Evolutionary conservation across 2,329 filamentous ascomycete genomes (phyloP), one percentile per base, ranked within the genome.

Genomic region (Ceratocystis eucalypticola): DNA sequence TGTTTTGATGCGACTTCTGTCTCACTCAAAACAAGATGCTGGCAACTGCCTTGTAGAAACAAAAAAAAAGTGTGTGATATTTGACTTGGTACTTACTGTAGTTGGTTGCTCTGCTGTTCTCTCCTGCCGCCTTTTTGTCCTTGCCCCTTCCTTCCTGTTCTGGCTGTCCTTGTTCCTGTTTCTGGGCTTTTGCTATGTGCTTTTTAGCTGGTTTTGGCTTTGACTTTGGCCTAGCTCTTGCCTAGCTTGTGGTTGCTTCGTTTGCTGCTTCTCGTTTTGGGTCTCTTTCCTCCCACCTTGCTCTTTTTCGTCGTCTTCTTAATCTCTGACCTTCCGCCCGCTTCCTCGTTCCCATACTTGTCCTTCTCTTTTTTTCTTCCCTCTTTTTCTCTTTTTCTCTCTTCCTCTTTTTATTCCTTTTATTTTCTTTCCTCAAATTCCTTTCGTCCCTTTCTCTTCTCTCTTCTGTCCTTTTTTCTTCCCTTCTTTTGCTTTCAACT

Each of bases 291-390:
- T 65, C 48, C 20, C 53, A 20, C 15, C 55, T 50, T 53, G 10
- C 33, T 55, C 41, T 62, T 48, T 22, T 66, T 48, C 46, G 20
- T 30, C 59, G 30, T 62, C 25, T 50, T 63, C 37, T 65, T 45
- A 46, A 53, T 65, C 63, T 65, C 63, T 57, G 46, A 22, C 61
- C 61, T 63, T 63, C 46, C 61, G 61, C 44, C 61, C 61, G 30
- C 44, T 50, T 50, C 61, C 33, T 59, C 55, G 30, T 33, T 30
- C 25, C 48, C 48, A 41, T 53, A 53, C 48, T 53, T 53, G 48
- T 33, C 55, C 55, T 59, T 30, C 55, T 59, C 55, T 71, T 68
- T 69, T 72, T 71, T 69, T 68, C 59, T 70, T 68, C 15, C 25
- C 64, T 61, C 55, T 30, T 66, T 61, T 46, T 48, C 64, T 61